Base-by-base conservation (phyloP, 495 filamentous ascomycete genomes). In the Glutinoglossum americanum region DNA sequence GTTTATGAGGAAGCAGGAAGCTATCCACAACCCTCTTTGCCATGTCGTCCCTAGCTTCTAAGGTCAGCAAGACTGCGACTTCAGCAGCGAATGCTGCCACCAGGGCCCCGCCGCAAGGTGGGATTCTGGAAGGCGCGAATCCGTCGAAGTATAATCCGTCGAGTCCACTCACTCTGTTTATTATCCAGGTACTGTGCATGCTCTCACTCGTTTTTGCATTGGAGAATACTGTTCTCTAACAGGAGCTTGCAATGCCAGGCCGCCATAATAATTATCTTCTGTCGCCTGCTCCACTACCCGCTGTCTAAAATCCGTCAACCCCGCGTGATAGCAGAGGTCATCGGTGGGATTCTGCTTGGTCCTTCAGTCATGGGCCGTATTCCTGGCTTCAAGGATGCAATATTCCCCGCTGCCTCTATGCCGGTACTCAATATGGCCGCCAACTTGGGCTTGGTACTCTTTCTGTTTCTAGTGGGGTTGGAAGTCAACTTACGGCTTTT, bases 251-350 rank as follows among this genome's bases (percentile, higher is more conserved):
- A 51, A n/a, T 55, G 25, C 19, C 63, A 94, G 87, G 84, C 85
- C 19, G 75, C 74, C 59, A 88, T 98, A 60, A 94, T 98, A 64
- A 84, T 97, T 65, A 79, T 93, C 55, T 80, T 95, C 66, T 93
- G 87, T 67, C 84, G 87, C 47, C 62, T 93, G 37, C 75, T 97
- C 39, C 84, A 89, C 62, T 85, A 73, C 63, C 92, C 90, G 25
- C 77, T 97, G 9, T 88, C 86, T 56, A 85, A 83, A 64, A 71
- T 96, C 49, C 83, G 85, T 57, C 90, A 97, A 65, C 90, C 90
- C 51, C 80, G 84, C 59, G 90, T 97, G 59, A 98, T 98, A 63
- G 87, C 92, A 45, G 92, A 97, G 76, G 87, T 98, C 44, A 83
- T 98, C 60, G 89, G 83, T 25, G 92, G 92, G 57, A 89, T 98